Evolutionary conservation across 108 stramenopile species (phyloP), one percentile per base, ranked within the genome.

Genomic region (Stephanodiscus minutulus): DNA sequence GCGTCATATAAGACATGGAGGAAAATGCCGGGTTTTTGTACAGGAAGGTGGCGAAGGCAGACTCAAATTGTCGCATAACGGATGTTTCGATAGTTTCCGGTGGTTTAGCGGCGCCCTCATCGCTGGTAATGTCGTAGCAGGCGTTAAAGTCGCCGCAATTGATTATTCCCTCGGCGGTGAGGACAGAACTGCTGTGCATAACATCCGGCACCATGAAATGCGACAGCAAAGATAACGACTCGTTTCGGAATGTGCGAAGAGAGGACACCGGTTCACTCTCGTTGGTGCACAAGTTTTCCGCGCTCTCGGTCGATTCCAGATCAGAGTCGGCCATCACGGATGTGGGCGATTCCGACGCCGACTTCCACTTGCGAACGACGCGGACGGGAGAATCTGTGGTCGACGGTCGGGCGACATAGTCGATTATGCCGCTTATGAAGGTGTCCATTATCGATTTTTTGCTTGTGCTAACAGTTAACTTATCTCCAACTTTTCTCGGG

Each of bases 21-120:
- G 77, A 61, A 44, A 66, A 78, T 57, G 70, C 77, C 1, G 77
- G 77, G 44, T 78, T 70, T 37, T 78, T 71, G 69, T 66, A 78
- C 3, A 78, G 66, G 58, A 78, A 78, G 9, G 69, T 61, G 49
- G 77, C 65, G 31, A 78, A 78, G 21, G 77, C 77, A 17, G 70
- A 70, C 43, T 78, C 77, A 57, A 78, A 78, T 62, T 66, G 59
- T 41, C 66, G 70, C 20, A 44, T 24, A 18, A 64, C 63, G 5
- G 43, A 52, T 27, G 63, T 39, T 41, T 73, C 72, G 31, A 73
- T 64, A 12, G 54, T 56, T 27, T 22, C 53, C 18, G 72, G 58
- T 5, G 55, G 33, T 8, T 39, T 39, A 13, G 57, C 36, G 55
- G 52, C 43, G 29, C 12, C 9, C 33, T 25, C 44, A 43, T 73